Conservation (phyloP, 148 eudicot species). For the Salicornia ramosissima region DNA sequence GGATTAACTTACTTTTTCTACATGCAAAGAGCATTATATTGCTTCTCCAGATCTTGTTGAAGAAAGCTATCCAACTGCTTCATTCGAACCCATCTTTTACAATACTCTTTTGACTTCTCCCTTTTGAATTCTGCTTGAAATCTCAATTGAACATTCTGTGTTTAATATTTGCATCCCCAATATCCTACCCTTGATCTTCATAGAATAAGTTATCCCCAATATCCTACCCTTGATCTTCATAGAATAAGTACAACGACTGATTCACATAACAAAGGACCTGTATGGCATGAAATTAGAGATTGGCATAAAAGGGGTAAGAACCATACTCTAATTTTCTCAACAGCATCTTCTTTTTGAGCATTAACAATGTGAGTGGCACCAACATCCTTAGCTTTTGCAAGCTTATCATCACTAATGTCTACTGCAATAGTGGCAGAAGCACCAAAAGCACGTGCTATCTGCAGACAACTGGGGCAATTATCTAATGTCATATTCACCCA, state of each 20-base stretch:
- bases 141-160: too few species aligned
- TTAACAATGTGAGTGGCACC: conserved; percentile 91
- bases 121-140: too few species aligned
- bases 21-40: too few species aligned
- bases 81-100: too few species aligned
- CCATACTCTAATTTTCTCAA: conserved; percentile 64
- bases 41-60: too few species aligned
- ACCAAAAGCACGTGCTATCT: conserved; percentile 98
- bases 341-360: conserved; percentile 73
- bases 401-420: conserved; percentile 87
- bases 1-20: too few species aligned
- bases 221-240: too few species aligned
- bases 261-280: not conserved
- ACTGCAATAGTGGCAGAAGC: conserved; percentile 94
- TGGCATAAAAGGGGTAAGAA: conserved; percentile 7
- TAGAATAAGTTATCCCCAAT: too few species aligned
- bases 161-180: too few species aligned
- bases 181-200: too few species aligned
- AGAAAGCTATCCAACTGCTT: too few species aligned
- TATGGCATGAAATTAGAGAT: not conserved
- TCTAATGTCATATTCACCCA: conserved; percentile 20
- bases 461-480: conserved; percentile 73
- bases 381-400: conserved; percentile 64
- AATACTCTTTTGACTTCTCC: too few species aligned
- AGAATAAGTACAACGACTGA: not conserved